Conservation (phyloP, 1,284 basidiomycete genomes). For the Phaffia rhodozyma region DNA sequence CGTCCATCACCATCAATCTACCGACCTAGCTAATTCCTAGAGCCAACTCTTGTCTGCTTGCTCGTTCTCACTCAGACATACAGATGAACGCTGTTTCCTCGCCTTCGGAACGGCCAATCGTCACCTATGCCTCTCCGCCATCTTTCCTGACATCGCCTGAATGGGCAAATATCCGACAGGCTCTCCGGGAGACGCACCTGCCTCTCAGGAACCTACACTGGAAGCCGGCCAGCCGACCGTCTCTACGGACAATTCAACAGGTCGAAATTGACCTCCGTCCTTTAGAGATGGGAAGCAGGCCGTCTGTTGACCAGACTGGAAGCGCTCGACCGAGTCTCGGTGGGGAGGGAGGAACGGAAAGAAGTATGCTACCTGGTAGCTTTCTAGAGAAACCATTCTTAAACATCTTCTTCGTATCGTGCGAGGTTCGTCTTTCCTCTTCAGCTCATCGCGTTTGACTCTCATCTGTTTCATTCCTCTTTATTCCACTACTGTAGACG, state of each 20-base stretch:
- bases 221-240: slow-evolving; percentile 58
- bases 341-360: slow-evolving; percentile 16
- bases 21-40: too few species aligned
- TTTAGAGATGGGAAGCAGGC: slow-evolving; percentile 57
- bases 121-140: slow-evolving; percentile 14
- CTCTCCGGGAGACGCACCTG: slow-evolving; percentile 42
- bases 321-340: neutral
- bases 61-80: too few species aligned
- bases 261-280: slow-evolving; percentile 61
- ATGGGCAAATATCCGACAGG: slow-evolving; percentile 15
- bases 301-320: neutral
- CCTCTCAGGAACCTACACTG: slow-evolving; percentile 83
- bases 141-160: slow-evolving; percentile 16
- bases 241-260: slow-evolving; percentile 72
- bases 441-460: neutral
- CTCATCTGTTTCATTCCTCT: neutral
- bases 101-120: neutral
- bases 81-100: too few species aligned
- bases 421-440: slow-evolving; percentile 51
- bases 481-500: neutral
- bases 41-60: too few species aligned
- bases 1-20: too few species aligned
- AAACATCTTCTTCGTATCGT: slow-evolving; percentile 71
- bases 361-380: slow-evolving; percentile 46
- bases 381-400: slow-evolving; percentile 75